Conservation (phyloP, 148 eudicot genomes). For the Fagopyrum esculentum region DNA sequence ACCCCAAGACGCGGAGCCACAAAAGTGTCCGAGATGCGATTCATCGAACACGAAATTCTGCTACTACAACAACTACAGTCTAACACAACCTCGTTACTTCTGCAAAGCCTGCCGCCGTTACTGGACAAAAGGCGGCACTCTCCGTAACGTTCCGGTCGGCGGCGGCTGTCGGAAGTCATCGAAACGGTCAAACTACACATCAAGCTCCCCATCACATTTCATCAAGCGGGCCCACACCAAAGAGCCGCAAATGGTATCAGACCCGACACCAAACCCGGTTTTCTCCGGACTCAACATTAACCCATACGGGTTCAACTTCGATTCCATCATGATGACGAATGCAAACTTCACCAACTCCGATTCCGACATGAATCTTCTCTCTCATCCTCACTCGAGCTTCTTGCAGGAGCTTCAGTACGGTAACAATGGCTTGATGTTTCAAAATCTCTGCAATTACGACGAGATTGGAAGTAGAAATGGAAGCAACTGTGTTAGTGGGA, state of each 20-base stretch:
- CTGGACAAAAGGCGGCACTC: constrained; percentile 13
- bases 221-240: not conserved
- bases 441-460: not conserved
- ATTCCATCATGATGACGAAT: not conserved
- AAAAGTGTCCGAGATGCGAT: not conserved
- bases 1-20: not conserved
- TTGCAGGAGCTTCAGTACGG: not conserved
- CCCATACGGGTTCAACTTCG: not conserved
- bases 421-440: not conserved
- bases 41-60: constrained; percentile 8
- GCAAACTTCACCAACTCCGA: not conserved
- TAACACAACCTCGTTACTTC: not conserved
- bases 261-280: not conserved
- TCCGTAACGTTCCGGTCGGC: constrained; percentile 8
- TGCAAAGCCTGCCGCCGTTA: constrained; percentile 10
- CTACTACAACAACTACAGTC: constrained; percentile 13
- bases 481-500: not conserved
- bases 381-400: not conserved
- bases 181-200: not conserved
- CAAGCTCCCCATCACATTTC: not conserved
- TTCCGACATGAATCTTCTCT: not conserved
- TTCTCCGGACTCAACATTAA: not conserved
- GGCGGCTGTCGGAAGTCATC: constrained; percentile 6
- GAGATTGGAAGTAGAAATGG: not conserved
- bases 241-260: not conserved